phyloP scores from a whole-genome alignment of 768 basidiomycete genomes.

The Macrolepiota dolichaula region DNA sequence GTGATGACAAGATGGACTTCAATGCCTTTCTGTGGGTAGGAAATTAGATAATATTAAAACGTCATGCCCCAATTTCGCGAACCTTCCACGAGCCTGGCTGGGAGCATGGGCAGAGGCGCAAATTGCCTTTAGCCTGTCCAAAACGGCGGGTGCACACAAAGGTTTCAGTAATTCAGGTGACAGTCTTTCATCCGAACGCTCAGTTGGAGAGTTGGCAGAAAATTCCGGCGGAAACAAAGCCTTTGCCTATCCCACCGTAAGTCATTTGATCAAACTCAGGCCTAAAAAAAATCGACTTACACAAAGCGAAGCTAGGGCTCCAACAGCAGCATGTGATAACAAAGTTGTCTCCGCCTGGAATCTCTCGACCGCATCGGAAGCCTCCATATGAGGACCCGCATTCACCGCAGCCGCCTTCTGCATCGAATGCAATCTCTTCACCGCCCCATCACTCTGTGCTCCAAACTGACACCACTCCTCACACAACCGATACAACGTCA shows the following conservation, averaged over 20 bases:
- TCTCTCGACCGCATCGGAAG: constrained; percentile 48
- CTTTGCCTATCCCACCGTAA: constrained; percentile 51
- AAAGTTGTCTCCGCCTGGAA: constrained; percentile 68
- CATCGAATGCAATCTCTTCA: constrained; percentile 68
- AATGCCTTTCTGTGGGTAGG: constrained; percentile 63
- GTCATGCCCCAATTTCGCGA: constrained; percentile 24
- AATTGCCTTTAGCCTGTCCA: constrained; percentile 70
- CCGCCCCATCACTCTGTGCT: constrained; percentile 66
- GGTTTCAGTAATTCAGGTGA: constrained; percentile 49
- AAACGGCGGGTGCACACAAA: constrained; percentile 45
- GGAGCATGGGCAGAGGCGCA: constrained; percentile 54
- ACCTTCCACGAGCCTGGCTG: constrained; percentile 63
- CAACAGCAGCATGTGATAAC: constrained; percentile 79
- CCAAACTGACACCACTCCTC: constrained; percentile 95
- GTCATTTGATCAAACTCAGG: constrained; percentile 1
- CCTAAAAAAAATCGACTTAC: constrained; percentile 49
- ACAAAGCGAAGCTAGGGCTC: constrained; percentile 83
- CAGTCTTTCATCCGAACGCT: constrained; percentile 30
- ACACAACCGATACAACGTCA: constrained; percentile 79
- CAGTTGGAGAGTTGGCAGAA: constrained; percentile 60
- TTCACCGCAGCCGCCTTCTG: constrained; percentile 60
- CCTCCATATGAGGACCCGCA: constrained; percentile 51
- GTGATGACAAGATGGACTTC: constrained; percentile 59
- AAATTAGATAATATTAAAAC: constrained; percentile 9
- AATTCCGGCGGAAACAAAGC: constrained; percentile 69